Percentiles rank a stretch among this genome's conserved stretches.
Conservation (phyloP, 1,284 basidiomycete species). For the Pseudozyma pruni region DNA sequence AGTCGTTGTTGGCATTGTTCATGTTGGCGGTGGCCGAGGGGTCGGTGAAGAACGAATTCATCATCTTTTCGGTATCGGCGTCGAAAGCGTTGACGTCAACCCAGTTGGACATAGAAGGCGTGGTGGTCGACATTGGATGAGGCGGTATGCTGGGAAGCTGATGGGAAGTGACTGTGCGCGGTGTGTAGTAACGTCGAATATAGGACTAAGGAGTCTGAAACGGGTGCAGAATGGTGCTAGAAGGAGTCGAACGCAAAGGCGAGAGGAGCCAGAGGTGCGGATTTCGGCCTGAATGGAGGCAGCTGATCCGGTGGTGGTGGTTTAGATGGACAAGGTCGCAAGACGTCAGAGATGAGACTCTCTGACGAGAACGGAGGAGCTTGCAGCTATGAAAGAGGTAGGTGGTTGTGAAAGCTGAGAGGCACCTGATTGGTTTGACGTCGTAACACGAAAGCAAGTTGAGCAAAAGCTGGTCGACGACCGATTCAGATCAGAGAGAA, state of each 20-base stretch:
- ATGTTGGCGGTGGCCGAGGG: not conserved
- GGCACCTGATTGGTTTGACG: too few species aligned
- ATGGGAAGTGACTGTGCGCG: too few species aligned
- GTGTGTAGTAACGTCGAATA: too few species aligned
- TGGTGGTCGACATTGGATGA: constrained; percentile 11
- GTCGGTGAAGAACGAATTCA: constrained; percentile 22
- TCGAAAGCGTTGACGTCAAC: constrained; percentile 18
- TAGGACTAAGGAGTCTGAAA: not conserved
- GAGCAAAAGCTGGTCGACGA: constrained; percentile 26
- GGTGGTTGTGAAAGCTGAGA: too few species aligned
- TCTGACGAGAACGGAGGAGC: too few species aligned
- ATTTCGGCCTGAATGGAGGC: constrained; percentile 29
- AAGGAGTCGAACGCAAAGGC: constrained; percentile 5
- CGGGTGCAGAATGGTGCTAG: constrained; percentile 38
- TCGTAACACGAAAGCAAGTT: not conserved
- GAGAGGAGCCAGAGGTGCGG: constrained; percentile 1
- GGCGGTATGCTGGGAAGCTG: too few species aligned
- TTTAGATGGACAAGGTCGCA: not conserved
- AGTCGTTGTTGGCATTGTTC: not conserved
- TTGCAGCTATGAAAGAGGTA: not conserved
- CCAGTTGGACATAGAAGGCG: constrained; percentile 24
- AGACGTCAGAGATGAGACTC: not conserved
- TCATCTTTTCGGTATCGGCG: constrained; percentile 34
- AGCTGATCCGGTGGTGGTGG: not conserved
- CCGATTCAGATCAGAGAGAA: too few species aligned